Percentiles rank a stretch among this genome's conserved stretches.
These are phyloP conservation scores for Begonia peltatifolia DNA, from an alignment of 306 rosid species.

Conservation along the genomic window DNA sequence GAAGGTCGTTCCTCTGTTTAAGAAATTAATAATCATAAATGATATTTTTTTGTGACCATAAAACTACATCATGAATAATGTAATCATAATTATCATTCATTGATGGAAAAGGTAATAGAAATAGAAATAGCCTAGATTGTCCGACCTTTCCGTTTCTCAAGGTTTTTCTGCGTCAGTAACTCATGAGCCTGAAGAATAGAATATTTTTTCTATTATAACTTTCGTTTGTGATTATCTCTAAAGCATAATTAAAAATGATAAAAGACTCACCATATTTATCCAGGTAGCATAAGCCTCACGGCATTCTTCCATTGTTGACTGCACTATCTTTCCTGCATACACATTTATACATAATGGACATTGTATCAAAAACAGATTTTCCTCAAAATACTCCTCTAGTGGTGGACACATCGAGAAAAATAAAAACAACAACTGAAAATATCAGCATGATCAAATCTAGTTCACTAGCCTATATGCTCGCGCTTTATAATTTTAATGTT, in stretches of 20 bases:
- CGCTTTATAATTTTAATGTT: too few species aligned
- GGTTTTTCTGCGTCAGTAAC: slow-evolving; percentile 43
- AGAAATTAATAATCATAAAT: slow-evolving; percentile 10
- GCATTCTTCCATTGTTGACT: slow-evolving; percentile 89
- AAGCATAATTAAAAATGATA: slow-evolving; percentile 1
- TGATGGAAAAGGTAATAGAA: too few species aligned
- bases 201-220: not conserved
- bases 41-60: too few species aligned
- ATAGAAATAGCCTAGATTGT: too few species aligned
- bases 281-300: slow-evolving; percentile 64
- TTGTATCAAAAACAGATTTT: too few species aligned
- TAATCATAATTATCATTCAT: too few species aligned
- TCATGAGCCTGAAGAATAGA: slow-evolving; percentile 59
- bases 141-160: slow-evolving; percentile 27
- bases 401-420: too few species aligned
- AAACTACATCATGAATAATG: too few species aligned
- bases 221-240: not conserved
- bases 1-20: slow-evolving; percentile 20
- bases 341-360: slow-evolving; percentile 7
- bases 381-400: too few species aligned
- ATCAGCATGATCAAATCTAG: too few species aligned
- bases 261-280: slow-evolving; percentile 47
- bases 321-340: slow-evolving; percentile 77
- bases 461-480: too few species aligned
- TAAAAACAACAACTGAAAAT: too few species aligned